These are phyloP conservation scores for Casuarina glauca DNA, from an alignment of 306 rosid species.

Conservation along the genomic window DNA sequence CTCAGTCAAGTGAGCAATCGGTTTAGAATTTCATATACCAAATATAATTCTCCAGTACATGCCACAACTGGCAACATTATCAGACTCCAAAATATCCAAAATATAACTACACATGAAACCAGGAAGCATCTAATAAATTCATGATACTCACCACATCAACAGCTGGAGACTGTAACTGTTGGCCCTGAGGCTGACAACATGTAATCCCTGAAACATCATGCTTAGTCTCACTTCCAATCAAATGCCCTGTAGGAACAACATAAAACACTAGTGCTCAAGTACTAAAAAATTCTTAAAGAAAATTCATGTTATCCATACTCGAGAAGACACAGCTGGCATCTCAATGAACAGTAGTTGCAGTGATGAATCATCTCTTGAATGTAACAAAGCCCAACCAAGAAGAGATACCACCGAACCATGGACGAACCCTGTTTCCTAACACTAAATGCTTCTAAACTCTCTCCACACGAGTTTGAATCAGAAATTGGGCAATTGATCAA, in stretches of 20 bases:
- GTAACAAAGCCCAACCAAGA: constrained; percentile 34
- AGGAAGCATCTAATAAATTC: neutral
- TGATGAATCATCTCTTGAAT: constrained; percentile 32
- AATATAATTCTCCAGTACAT: neutral
- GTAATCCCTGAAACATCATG: constrained; percentile 48
- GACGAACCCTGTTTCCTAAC: constrained; percentile 31
- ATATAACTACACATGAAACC: neutral
- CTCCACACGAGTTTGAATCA: constrained; percentile 31
- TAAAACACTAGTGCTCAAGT: constrained; percentile 24
- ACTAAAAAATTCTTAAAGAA: constrained; percentile 14
- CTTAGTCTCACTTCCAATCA: constrained; percentile 39
- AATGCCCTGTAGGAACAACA: constrained; percentile 40
- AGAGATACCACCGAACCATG: constrained; percentile 27
- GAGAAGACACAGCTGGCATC: constrained; percentile 36
- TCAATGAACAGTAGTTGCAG: constrained; percentile 35
- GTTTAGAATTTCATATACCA: neutral
- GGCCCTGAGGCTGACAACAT: constrained; percentile 36
- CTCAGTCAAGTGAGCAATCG: neutral
- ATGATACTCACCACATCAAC: constrained; percentile 44
- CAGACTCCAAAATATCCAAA: neutral
- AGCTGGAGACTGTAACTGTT: constrained; percentile 40
- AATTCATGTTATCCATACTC: constrained; percentile 26
- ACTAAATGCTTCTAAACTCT: constrained; percentile 25
- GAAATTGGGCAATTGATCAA: constrained; percentile 20
- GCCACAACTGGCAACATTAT: neutral